Evolutionary conservation across 1,284 basidiomycete genomes (phyloP), one percentile per base, ranked within the genome.

Genomic region (Ganoderma leucocontextum): DNA sequence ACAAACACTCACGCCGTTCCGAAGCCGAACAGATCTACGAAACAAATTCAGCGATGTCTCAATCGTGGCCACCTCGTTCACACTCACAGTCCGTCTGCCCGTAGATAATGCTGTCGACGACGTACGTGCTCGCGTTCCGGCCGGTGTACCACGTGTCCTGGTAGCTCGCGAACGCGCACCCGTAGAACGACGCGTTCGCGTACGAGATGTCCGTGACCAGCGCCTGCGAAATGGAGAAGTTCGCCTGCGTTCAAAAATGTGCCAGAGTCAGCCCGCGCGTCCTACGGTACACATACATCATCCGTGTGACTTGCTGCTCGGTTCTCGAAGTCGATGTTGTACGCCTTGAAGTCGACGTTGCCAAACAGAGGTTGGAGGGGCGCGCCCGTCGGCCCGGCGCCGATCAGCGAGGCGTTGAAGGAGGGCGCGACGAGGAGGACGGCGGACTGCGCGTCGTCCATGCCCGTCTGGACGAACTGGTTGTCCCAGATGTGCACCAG

Each of bases 61-160:
- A 64, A 22, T 19, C 41, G 33, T 33, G 33, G 52, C 7, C 13
- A 4, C 5, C n/a, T 22, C 17, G 60, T 38, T 25, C 29, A 8
- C 36, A 77, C 86, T 73, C 72, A 88, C 89, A 91, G 74, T 92
- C 90, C 3, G 87, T 89, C 73, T 87, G 81, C 5, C 90, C 91
- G 65, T 82, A 88, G 52, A 92, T 85, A 35, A 87, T 85, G 69
- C 88, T 89, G 69, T 90, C 89, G 10, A 87, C 83, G 9, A 87
- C 85, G 71, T 89, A 89, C 0, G 89, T 89, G 73, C 84, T 87
- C 6, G 82, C 87, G 63, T 86, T 89, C 0, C 83, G 79, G 0
- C 90, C 90, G 0, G 87, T 86, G 74, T 88, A 91, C 84, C 87
- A 88, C 0, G 90, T 91, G 75, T 91, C 91, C 73, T 91, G 90